Percentiles rank a stretch among this genome's conserved stretches.
phyloP scores from a whole-genome alignment of 805 yeast genomes.

The Suhomyces vadensis region DNA sequence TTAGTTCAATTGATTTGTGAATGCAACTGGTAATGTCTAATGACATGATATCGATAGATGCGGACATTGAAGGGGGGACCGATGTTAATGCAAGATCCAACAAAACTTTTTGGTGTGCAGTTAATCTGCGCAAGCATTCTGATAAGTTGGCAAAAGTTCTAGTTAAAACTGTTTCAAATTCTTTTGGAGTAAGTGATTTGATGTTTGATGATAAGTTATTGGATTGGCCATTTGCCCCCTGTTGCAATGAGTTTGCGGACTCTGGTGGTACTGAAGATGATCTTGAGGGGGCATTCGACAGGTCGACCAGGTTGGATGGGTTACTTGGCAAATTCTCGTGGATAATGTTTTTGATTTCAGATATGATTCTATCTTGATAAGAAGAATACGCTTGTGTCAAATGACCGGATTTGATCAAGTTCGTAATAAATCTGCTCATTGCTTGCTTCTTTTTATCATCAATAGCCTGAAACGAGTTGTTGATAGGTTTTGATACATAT shows the following conservation, averaged over 20 bases:
- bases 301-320: slow-evolving; percentile 19
- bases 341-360: slow-evolving; percentile 73
- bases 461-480: slow-evolving; percentile 41
- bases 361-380: slow-evolving; percentile 67
- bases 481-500: slow-evolving; percentile 18
- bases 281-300: slow-evolving; percentile 29
- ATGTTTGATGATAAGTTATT: slow-evolving; percentile 43
- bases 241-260: slow-evolving; percentile 3
- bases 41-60: slow-evolving; percentile 47
- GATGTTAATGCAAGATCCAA: slow-evolving; percentile 61
- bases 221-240: slow-evolving; percentile 8
- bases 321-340: slow-evolving; percentile 59
- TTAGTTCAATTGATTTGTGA: slow-evolving; percentile 62
- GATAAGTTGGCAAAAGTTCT: slow-evolving; percentile 62
- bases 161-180: slow-evolving; percentile 70
- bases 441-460: slow-evolving; percentile 33
- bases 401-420: slow-evolving; percentile 62
- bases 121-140: slow-evolving; percentile 71
- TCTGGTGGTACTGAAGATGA: slow-evolving; percentile 31
- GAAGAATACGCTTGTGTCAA: slow-evolving; percentile 58
- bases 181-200: slow-evolving; percentile 66
- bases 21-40: slow-evolving; percentile 69
- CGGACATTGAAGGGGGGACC: slow-evolving; percentile 23
- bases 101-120: slow-evolving; percentile 75
- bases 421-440: slow-evolving; percentile 51